These are phyloP conservation scores for Adansonia rubrostipa DNA, from an alignment of 441 rosid species.

Conservation along the genomic window DNA sequence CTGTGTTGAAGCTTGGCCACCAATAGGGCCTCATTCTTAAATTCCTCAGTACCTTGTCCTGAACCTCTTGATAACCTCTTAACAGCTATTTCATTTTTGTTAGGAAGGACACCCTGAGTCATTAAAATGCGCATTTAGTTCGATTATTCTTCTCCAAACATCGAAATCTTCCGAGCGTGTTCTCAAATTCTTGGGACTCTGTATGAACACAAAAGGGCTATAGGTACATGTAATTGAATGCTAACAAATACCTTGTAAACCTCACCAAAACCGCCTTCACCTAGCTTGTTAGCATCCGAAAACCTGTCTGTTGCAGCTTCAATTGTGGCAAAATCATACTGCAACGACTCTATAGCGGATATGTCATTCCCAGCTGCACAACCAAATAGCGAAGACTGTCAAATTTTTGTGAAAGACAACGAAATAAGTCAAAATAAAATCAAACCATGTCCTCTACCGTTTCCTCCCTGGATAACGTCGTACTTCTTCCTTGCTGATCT, in stretches of 20 bases:
- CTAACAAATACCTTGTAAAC: conserved; percentile 7
- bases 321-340: not conserved
- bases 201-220: no score
- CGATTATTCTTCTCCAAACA: no score
- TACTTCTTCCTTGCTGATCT: not conserved
- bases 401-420: not conserved
- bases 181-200: no score
- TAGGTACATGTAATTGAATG: no score
- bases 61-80: conserved; percentile 1
- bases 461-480: not conserved
- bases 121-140: no score
- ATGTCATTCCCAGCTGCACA: not conserved
- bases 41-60: not conserved
- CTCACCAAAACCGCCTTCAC: not conserved
- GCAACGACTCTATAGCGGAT: not conserved
- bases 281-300: not conserved
- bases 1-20: conserved; percentile 14
- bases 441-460: not conserved
- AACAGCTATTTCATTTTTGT: not conserved
- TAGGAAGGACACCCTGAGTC: conserved; percentile 1
- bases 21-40: not conserved
- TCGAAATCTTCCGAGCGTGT: no score
- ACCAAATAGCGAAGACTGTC: not conserved
- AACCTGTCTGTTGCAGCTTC: not conserved
- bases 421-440: not conserved